These are phyloP conservation scores for Pichia sp. DNA, from an alignment of 1,139 yeast genomes.

Conservation along the genomic window DNA sequence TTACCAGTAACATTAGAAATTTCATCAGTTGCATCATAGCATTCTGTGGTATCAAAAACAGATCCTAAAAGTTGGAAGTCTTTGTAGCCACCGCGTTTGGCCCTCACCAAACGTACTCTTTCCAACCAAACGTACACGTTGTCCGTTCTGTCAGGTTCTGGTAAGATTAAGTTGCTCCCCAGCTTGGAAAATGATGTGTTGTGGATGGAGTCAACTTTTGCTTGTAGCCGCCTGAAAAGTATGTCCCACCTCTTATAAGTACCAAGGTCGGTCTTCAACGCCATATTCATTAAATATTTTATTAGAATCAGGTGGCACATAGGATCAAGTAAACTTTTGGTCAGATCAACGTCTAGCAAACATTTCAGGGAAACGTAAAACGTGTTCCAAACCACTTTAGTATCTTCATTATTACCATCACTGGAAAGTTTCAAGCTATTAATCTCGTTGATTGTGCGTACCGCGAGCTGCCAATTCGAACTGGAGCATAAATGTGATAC, in stretches of 20 bases:
- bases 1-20: background rate
- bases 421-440: background rate
- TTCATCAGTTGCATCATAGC: background rate
- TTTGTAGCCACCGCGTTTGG: background rate
- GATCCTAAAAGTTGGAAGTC: background rate
- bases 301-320: slow-evolving; percentile 2
- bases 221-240: slow-evolving; percentile 9
- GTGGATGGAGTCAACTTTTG: slow-evolving; percentile 4
- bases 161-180: background rate
- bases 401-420: background rate
- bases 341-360: slow-evolving; percentile 1
- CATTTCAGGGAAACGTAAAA: slow-evolving; percentile 2
- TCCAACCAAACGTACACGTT: slow-evolving; percentile 2
- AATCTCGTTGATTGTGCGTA: slow-evolving; percentile 11
- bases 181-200: slow-evolving; percentile 1
- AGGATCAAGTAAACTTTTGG: slow-evolving; percentile 2
- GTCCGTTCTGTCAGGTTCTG: background rate
- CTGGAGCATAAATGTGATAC: background rate
- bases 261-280: slow-evolving; percentile 4
- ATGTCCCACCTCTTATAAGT: slow-evolving; percentile 8
- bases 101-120: slow-evolving; percentile 12
- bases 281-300: slow-evolving; percentile 8
- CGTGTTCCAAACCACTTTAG: background rate
- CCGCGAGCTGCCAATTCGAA: slow-evolving; percentile 15
- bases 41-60: slow-evolving; percentile 1